Evolutionary conservation across 176 grass and related monocot species (phyloP).

Genomic region (Aegilops sharonensis): DNA sequence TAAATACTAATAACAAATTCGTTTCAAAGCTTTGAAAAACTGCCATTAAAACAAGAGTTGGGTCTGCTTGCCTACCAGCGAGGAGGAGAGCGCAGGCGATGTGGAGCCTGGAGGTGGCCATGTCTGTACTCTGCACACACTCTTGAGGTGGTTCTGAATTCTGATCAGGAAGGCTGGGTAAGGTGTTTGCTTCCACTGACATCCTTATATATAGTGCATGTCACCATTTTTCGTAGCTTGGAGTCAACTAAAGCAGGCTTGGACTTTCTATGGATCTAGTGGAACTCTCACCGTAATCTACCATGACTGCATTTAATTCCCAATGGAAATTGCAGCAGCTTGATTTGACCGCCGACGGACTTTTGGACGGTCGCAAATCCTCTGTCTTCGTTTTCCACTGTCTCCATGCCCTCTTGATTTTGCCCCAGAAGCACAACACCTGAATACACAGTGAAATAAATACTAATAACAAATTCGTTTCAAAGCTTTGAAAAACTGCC

Average conservation of each 20-base stretch:
- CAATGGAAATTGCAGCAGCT: too few relatives aligned
- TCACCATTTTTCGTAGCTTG: too few relatives aligned
- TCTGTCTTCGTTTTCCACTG: too few relatives aligned
- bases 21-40: background rate
- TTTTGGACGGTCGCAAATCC: too few relatives aligned
- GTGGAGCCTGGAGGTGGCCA: conserved; percentile 25
- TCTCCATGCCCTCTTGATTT: background rate
- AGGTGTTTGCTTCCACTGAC: background rate
- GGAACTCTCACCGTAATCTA: too few relatives aligned
- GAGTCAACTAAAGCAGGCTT: too few relatives aligned
- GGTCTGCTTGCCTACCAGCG: background rate
- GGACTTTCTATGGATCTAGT: too few relatives aligned
- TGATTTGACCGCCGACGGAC: too few relatives aligned
- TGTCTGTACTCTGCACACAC: background rate
- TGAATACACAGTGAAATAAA: background rate
- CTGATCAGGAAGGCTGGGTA: background rate
- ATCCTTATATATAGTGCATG: background rate
- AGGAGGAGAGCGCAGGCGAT: conserved; percentile 15
- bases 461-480: too few relatives aligned
- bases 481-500: background rate
- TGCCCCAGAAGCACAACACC: conserved; percentile 25
- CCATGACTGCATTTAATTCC: too few relatives aligned
- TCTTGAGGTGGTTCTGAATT: background rate
- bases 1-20: too few relatives aligned
- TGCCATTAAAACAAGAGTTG: background rate